Evolutionary conservation across 1,284 basidiomycete species (phyloP).

Genomic region (Ustanciosporium gigantosporum): DNA sequence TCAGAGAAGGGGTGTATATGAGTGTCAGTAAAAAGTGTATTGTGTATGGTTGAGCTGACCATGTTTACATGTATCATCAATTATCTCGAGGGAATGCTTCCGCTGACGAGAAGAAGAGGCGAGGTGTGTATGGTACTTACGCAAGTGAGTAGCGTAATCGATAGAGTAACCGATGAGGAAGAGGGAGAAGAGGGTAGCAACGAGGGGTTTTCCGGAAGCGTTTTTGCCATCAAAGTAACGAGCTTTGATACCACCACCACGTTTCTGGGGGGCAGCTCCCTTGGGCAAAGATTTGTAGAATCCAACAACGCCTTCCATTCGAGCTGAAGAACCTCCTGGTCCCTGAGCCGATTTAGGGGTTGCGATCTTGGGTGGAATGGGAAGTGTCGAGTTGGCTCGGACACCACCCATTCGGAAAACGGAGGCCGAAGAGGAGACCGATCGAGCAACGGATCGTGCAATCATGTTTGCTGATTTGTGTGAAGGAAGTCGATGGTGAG

Average conservation of each 20-base stretch:
- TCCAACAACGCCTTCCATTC: constrained; percentile 80
- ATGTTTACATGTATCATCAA: too few species aligned
- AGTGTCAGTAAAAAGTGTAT: too few species aligned
- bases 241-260: constrained; percentile 73
- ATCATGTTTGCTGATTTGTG: constrained; percentile 31
- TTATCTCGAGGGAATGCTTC: too few species aligned
- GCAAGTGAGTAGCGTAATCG: constrained; percentile 51
- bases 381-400: constrained; percentile 56
- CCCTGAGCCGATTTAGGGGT: constrained; percentile 83
- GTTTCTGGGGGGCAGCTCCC: constrained; percentile 68
- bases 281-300: constrained; percentile 91
- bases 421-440: constrained; percentile 2
- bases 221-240: constrained; percentile 83
- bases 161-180: constrained; percentile 73
- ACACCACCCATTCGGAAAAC: constrained; percentile 16
- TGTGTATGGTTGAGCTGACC: background rate
- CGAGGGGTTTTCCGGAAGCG: constrained; percentile 75
- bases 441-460: constrained; percentile 12
- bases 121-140: constrained; percentile 20
- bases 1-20: too few species aligned
- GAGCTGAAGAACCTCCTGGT: constrained; percentile 75
- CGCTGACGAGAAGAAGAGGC: background rate
- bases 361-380: constrained; percentile 92
- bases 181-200: constrained; percentile 73
- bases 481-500: constrained; percentile 1